Evolutionary conservation across 495 filamentous ascomycete species (phyloP), one percentile per base, ranked within the genome.

Genomic region (Cercophora sp.): DNA sequence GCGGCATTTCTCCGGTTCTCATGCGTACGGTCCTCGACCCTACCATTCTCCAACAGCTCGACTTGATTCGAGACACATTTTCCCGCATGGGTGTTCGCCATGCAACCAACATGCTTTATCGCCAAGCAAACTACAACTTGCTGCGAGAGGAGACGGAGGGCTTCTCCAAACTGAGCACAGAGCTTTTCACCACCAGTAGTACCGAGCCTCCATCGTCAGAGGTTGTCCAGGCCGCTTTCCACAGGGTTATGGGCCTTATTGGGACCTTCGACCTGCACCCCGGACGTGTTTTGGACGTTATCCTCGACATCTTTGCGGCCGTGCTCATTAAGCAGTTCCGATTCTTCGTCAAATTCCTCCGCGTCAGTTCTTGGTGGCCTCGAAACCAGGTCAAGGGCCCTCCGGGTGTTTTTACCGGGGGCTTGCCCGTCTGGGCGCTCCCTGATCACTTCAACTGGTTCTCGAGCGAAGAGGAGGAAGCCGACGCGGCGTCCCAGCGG

Each of bases 331-430:
- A 79, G 59, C 67, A 70, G 51, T 90, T 85, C 62, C 80, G 86
- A 4, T 97, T 97, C 73, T 96, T 96, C 60, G 83, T 96, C 64
- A 96, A 92, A 66, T 80, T 96, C 22, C 73, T 97, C 13, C 82
- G 91, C 15, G 81, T 82, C 37, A 96, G 94, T 73, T 91, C 93
- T 15, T 99, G 93, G 93, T 99, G 94, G 94, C 94, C 94, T 2
- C 82, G 86, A 42, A 80, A 79, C 43, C 67, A 66, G 44, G 46
- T 66, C 22, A 65, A 63, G 43, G 62, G 61, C n/a, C 48, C 67
- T 18, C 56, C 59, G 25, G 61, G 59, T 45, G 64, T 49, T 3
- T 70, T 70, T 27, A 57, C 70, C 6, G 76, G 73, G 9, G 84
- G 85, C 3, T 71, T 96, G 8, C 91, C 91, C 0, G 76, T 72